phyloP scores from a whole-genome alignment of 768 basidiomycete species.

The Termitomyces sp. region DNA sequence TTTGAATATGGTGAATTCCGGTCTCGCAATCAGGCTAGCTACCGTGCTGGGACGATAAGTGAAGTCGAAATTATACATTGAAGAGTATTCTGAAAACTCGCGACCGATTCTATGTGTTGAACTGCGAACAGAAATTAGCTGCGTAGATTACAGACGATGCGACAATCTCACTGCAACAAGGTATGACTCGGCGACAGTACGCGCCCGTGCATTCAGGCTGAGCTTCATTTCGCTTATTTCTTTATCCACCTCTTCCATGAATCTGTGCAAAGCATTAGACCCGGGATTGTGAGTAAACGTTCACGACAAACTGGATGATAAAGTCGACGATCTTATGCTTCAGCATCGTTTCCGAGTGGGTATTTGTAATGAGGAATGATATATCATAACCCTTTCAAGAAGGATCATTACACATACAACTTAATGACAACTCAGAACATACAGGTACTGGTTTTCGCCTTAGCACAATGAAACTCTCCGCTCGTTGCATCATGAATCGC shows the following conservation, averaged over 20 bases:
- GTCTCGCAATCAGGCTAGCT: not conserved
- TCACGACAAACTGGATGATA: conserved; percentile 81
- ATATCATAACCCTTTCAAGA: conserved; percentile 90
- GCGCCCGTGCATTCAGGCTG: conserved; percentile 90
- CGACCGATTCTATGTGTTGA: conserved; percentile 27
- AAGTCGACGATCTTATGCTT: conserved; percentile 99
- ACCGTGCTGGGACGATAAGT: not conserved
- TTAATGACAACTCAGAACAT: conserved; percentile 18
- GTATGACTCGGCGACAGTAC: conserved; percentile 97
- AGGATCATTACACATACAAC: not conserved
- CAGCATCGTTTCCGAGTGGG: conserved; percentile 95
- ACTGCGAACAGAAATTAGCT: conserved; percentile 19
- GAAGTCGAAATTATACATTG: not conserved
- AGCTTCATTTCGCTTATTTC: conserved; percentile 99
- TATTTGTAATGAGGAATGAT: conserved; percentile 96
- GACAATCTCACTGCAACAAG: conserved; percentile 67
- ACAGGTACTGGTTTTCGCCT: conserved; percentile 91
- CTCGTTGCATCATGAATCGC: conserved; percentile 97
- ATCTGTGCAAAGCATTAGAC: conserved; percentile 37
- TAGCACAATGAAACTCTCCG: conserved; percentile 95
- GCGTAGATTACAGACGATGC: not conserved
- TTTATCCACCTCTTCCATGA: conserved; percentile 99
- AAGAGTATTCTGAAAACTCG: not conserved
- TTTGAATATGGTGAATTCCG: not conserved
- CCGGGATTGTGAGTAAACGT: not conserved